Base-by-base conservation (phyloP, 805 yeast genomes). In the Hanseniaspora hatyaiensis region DNA sequence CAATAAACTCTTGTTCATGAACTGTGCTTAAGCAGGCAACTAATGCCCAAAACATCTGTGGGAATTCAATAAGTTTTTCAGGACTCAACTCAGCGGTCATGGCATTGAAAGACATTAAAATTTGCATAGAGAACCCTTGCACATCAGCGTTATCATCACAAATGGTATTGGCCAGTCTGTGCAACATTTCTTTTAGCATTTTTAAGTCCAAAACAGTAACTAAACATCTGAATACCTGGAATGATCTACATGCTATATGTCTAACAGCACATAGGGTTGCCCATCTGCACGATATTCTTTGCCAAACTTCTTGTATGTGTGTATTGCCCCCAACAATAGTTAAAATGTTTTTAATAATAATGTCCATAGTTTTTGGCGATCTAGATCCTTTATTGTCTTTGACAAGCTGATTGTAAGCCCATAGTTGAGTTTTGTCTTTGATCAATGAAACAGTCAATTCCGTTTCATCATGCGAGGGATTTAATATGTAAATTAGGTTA, bases 251-350 rank as follows among this genome's bases (percentile, higher is more conserved):
- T 0, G 99, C 98, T 54, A 92, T 75, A 60, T 94, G 99, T 57
- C 96, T 73, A 1, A 89, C 97, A 2, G 96, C 94, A 66, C 97
- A 92, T 1, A 95, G 80, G 0, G 98, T 92, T 0, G 98, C 96
- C 98, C 98, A 92, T 24, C 73, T 71, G 30, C 94, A 68, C 0
- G 97, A 81, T 3, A 75, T 77, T 29, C 80, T 67, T 43, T 94
- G 80, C 98, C 98, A 92, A 43, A 80, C 83, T 34, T 74, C 74
- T 59, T 82, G 94, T 34, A 87, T 66, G 11, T 57, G 63, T 0
- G 78, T 74, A 20, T 65, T 63, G 0, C 69, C 61, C 0, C 69
- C 65, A 54, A 86, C 77, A 0, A 82, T 69, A 20, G 71, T 73
- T 31, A 86, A 60, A 2, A 82, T 71, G 49, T 74, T 73, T 51